phyloP scores from a whole-genome alignment of 805 yeast species.

The Kodamaea laetipori region DNA sequence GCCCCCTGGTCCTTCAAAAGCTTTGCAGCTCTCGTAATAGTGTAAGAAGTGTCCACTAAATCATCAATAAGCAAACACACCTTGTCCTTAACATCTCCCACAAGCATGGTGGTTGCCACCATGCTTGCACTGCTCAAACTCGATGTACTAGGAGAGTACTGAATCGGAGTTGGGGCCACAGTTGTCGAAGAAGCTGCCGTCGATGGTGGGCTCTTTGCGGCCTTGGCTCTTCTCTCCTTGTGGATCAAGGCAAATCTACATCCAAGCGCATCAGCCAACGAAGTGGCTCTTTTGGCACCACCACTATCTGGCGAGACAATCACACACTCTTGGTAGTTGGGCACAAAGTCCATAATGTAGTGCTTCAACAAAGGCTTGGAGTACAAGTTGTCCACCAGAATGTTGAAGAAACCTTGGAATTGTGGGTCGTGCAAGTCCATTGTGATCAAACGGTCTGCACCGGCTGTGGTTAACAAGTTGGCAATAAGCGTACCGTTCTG shows the following conservation, averaged over 20 bases:
- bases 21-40: constrained; percentile 90
- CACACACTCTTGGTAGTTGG: constrained; percentile 80
- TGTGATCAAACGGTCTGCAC: constrained; percentile 94
- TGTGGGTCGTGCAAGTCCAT: constrained; percentile 99
- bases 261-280: constrained; percentile 86
- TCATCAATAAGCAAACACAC: constrained; percentile 93
- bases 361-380: constrained; percentile 86
- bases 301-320: constrained; percentile 98
- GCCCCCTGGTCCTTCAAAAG: constrained; percentile 94
- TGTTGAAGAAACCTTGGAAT: constrained; percentile 95
- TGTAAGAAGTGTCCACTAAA: constrained; percentile 88
- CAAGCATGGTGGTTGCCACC: constrained; percentile 89
- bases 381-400: constrained; percentile 92
- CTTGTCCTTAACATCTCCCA: constrained; percentile 87
- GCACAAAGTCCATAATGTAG: constrained; percentile 75
- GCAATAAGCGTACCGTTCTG: constrained; percentile 94
- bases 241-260: constrained; percentile 93
- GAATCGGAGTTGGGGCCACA: constrained; percentile 3
- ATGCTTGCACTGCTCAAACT: constrained; percentile 22
- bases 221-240: constrained; percentile 75
- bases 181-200: constrained; percentile 21
- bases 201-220: constrained; percentile 35
- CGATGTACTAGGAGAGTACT: constrained; percentile 17
- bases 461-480: constrained; percentile 82
- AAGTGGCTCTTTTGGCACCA: constrained; percentile 96